Evolutionary conservation across 2,329 filamentous ascomycete genomes (phyloP), one percentile per base, ranked within the genome.

Genomic region (Cyphellophora europaea): DNA sequence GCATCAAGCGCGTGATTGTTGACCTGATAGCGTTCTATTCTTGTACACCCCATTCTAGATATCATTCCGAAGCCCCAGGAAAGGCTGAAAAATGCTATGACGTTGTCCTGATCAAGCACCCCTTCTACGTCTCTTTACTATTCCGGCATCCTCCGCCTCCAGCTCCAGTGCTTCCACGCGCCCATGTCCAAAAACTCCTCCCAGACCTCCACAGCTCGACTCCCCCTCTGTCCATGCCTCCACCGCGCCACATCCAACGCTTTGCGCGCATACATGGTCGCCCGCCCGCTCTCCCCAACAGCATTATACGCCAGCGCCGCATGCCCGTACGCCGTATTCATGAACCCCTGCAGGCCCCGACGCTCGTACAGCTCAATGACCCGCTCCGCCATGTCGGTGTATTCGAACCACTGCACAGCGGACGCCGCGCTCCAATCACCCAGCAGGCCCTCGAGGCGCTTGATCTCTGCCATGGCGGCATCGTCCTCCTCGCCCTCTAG

Each of bases 281-380:
- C 36, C 14, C 40, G 38, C 17, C 38, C 27, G 19, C 29, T 31
- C 19, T 38, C 41, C 2, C 43, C 43, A 11, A 43, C 37, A 11
- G 40, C 33, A 32, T 43, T 45, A 17, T 45, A 45, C 28, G 35
- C 43, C 8, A 45, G 25, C 3, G 43, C 43, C 5, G 43, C 43
- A 30, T 45, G 38, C 2, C 43, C 43, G 17, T 45, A 45, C n/a
- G 43, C 37, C 8, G 32, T 36, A 27, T 45, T 40, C 11, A 45
- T 27, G 10, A 45, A 45, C 6, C 35, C 43, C n/a, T 45, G 37
- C 3, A 45, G 36, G 2, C 38, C 38, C 15, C 37, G 35, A n/a
- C 36, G 16, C 23, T 33, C 28, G 36, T 43, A 45, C 27, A 43
- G 14, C 11, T 29, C 27, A 16, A 45, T 23, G 32, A 45, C 31